Evolutionary conservation across 2,329 filamentous ascomycete genomes (phyloP), one percentile per base, ranked within the genome.

Genomic region (Penicillium sp.): DNA sequence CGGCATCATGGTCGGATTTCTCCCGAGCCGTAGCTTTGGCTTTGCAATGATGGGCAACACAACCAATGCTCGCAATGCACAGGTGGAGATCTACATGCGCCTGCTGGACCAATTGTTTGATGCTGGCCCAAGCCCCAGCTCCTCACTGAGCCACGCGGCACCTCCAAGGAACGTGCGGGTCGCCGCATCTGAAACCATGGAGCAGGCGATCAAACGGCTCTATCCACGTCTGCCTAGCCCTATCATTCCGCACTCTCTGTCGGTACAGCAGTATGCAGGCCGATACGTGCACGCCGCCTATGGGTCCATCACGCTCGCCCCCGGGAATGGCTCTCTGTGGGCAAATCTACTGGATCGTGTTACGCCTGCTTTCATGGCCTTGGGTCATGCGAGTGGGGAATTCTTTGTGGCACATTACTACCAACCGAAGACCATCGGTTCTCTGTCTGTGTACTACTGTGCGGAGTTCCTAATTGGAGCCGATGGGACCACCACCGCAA

Each of bases 11-110:
- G 61, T 66, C 2, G 65, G 63, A 5, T 66, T 67, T 21, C 14
- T 68, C 7, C 63, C 66, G 1, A 57, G 55, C 4, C 59, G 52
- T 14, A 32, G 57, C 2, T 67, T 64, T 14, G 66, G 62, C 1
- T 62, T 68, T 38, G 63, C 47, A 0, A 56, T 67, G 44, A 66
- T 68, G 65, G 59, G 58, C 8, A 68, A 67, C 38, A 48, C 60
- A 0, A 47, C 22, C 4, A 44, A 48, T 31, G 58, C 56, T 1
- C 56, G 52, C 21, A 18, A 56, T 7, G 58, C 52, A 4, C 38
- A 59, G 36, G 18, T 53, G 18, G 43, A 55, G 34, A 40, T 63
- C 13, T 63, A 58, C 31, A 27, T 60, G 40, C 56, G 57, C 29
- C 47, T 62, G 7, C 43, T 63, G 1, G 57, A 60, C 34, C 43